Evolutionary conservation across 495 filamentous ascomycete genomes (phyloP), one percentile per base, ranked within the genome.

Genomic region (Gamarada debralockiae): DNA sequence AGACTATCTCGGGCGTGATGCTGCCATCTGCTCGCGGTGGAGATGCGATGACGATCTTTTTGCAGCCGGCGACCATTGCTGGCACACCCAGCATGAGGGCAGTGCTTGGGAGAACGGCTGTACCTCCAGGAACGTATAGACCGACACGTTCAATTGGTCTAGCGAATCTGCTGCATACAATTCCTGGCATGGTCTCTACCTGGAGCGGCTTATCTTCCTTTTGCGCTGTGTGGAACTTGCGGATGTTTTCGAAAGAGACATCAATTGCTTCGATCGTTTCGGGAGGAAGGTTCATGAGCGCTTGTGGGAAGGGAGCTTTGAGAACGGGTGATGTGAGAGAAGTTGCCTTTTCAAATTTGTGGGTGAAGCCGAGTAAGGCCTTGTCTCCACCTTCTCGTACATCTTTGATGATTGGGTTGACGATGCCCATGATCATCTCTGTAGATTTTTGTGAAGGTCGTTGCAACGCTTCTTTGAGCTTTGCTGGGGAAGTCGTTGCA

Each of bases 61-160:
- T 82, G 77, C 93, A 98, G n/a, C 93, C 95, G 12, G 93, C 93
- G 3, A 97, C 93, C 83, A 93, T 92, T 27, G 93, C 93, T 15
- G 93, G 93, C 5, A 97, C 93, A 63, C 93, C 93, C 22, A 98
- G 79, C 93, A 98, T 98, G 62, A 98, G 83, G 2, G 93, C 93
- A 13, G 93, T 96, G 42, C 90, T 95, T 3, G 93, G 93, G 13
- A 98, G 79, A 12, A 98, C 93, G 1, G 93, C 93, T 0, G 93
- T 98, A 45, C 93, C 93, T 50, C 93, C 93, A 8, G 93, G 93
- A 8, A 98, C 83, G 66, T 98, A 98, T 38, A 96, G 79, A 48
- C 93, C 93, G 25, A 98, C 93, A 15, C 90, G 77, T 66, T 97
- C 93, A 53, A 98, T 97, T 0, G 93, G 83, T 2, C 95, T 78